Conservation (phyloP, 2,329 filamentous ascomycete genomes). For the Penicillium hesseltinei region DNA sequence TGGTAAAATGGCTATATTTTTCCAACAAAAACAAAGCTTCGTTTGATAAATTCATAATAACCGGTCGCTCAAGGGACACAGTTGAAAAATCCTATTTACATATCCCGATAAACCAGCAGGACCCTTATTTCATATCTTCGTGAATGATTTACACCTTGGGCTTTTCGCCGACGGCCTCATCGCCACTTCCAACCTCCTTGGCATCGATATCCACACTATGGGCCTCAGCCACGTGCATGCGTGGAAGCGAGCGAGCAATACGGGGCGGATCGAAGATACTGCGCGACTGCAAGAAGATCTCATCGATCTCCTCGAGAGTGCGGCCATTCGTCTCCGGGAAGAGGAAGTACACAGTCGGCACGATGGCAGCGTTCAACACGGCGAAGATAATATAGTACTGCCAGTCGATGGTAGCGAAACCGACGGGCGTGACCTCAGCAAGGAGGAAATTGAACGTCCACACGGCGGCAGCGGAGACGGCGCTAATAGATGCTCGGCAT, state of each 20-base stretch:
- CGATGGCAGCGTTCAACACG: conserved; percentile 38
- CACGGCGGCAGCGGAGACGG: conserved; percentile 13
- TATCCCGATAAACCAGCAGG: background rate
- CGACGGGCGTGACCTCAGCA: conserved; percentile 16
- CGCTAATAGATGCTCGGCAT: conserved; percentile 14
- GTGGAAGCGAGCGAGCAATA: conserved; percentile 18
- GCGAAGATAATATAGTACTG: conserved; percentile 32
- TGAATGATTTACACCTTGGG: background rate
- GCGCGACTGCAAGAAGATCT: conserved; percentile 38
- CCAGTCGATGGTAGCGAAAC: conserved; percentile 13
- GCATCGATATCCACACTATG: background rate
- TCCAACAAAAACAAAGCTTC: background rate
- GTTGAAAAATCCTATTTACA: background rate
- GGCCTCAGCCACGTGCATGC: background rate
- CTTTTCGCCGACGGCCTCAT: background rate
- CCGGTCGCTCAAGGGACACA: background rate
- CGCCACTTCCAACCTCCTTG: background rate
- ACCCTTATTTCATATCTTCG: background rate
- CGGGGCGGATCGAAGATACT: conserved; percentile 28
- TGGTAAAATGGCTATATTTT: no score
- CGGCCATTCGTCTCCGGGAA: conserved; percentile 43
- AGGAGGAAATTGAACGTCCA: conserved; percentile 22
- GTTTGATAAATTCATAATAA: background rate
- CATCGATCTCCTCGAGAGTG: conserved; percentile 41
- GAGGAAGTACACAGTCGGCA: conserved; percentile 39